These are phyloP conservation scores for Vanrija humicola DNA, from an alignment of 1,284 basidiomycete species.

Conservation along the genomic window DNA sequence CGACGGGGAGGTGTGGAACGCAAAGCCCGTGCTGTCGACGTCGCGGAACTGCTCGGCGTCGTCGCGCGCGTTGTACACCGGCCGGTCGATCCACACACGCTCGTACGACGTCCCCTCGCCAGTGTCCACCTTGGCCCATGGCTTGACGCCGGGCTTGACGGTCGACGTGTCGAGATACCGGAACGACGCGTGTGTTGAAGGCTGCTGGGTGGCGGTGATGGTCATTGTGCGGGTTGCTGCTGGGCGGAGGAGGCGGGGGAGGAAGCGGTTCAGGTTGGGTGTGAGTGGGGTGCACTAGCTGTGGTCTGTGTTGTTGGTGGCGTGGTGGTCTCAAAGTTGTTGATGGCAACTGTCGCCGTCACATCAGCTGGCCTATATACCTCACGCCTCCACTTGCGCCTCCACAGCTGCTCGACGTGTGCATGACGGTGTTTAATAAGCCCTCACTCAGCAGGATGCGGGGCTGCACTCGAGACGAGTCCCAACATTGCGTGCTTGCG, in stretches of 20 bases:
- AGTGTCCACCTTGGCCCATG: slow-evolving; percentile 17
- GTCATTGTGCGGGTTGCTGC: background rate
- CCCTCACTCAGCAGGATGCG: too few species aligned
- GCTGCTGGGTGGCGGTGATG: background rate
- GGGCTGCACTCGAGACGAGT: too few species aligned
- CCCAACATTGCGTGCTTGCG: too few species aligned
- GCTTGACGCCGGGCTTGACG: background rate
- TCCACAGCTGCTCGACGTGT: too few species aligned
- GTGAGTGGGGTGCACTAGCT: background rate
- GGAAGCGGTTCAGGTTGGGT: background rate
- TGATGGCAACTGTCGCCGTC: too few species aligned
- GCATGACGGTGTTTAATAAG: too few species aligned
- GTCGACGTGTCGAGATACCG: slow-evolving; percentile 10
- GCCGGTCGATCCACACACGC: background rate
- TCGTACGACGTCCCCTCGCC: slow-evolving; percentile 1
- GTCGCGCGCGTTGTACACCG: slow-evolving; percentile 17
- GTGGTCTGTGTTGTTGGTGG: too few species aligned
- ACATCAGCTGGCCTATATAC: too few species aligned
- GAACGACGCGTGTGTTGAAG: slow-evolving; percentile 10
- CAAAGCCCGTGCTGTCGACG: slow-evolving; percentile 17
- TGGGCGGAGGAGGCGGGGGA: background rate
- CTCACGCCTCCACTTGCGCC: too few species aligned
- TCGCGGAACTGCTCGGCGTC: slow-evolving; percentile 11
- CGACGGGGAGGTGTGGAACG: slow-evolving; percentile 15
- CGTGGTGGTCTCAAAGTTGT: too few species aligned